Conservation (phyloP, 1,139 yeast genomes). For the Pichia sp. region DNA sequence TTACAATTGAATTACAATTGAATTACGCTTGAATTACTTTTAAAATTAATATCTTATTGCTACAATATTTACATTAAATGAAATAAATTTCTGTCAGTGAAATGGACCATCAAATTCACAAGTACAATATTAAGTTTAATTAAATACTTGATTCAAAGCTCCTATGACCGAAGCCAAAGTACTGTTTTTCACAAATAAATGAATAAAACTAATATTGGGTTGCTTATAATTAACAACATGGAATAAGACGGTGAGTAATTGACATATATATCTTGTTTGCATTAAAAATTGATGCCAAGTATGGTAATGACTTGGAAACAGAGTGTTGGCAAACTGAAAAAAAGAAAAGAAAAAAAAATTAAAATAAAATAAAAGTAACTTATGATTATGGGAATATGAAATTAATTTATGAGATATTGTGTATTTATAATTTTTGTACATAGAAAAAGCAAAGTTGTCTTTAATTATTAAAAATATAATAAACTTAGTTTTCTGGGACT, state of each 20-base stretch:
- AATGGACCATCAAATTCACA: constrained; percentile 52
- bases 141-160: constrained; percentile 2
- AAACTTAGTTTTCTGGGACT: constrained; percentile 70
- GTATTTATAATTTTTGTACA: constrained; percentile 13
- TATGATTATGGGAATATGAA: background rate
- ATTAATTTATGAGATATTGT: background rate
- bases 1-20: background rate
- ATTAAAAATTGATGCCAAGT: constrained; percentile 88
- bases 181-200: constrained; percentile 9
- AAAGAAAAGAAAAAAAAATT: constrained; percentile 2
- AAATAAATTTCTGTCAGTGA: constrained; percentile 40
- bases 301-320: constrained; percentile 69
- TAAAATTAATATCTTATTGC: too few relatives aligned
- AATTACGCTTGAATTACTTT: too few relatives aligned
- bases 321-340: constrained; percentile 83
- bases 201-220: constrained; percentile 3
- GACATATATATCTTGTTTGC: constrained; percentile 81
- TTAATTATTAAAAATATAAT: constrained; percentile 9
- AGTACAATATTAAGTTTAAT: background rate
- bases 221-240: constrained; percentile 9
- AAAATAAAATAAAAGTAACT: constrained; percentile 1
- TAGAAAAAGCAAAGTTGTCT: constrained; percentile 12
- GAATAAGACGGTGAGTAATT: constrained; percentile 60
- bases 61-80: background rate
- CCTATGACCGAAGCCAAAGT: constrained; percentile 18